Percentiles rank a stretch among this genome's conserved stretches.
phyloP scores from a whole-genome alignment of 371 early-diverging fungal genomes.

The Dichotomocladium elegans region DNA sequence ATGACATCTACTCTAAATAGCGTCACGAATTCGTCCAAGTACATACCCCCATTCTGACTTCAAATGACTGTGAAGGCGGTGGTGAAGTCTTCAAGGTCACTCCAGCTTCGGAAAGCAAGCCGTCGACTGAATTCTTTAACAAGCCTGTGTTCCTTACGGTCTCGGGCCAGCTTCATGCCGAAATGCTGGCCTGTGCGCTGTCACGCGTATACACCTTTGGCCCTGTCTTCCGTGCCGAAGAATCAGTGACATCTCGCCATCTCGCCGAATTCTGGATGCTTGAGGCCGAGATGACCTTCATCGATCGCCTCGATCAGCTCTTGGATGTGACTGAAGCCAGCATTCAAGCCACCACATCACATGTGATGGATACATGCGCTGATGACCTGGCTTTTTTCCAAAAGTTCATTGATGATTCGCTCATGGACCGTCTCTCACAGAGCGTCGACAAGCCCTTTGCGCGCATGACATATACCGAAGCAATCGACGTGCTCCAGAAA shows the following conservation, averaged over 20 bases:
- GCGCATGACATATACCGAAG: conserved; percentile 81
- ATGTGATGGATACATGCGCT: conserved; percentile 43
- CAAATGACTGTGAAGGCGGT: conserved; percentile 93
- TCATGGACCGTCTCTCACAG: conserved; percentile 32
- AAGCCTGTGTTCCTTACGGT: conserved; percentile 81
- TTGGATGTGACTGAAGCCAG: conserved; percentile 58
- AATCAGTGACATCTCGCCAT: conserved; percentile 79
- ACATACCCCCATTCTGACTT: conserved; percentile 83
- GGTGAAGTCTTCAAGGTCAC: conserved; percentile 79
- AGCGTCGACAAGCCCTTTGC: conserved; percentile 55
- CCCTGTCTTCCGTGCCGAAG: conserved; percentile 90
- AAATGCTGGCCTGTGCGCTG: conserved; percentile 71
- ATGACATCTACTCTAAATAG: neutral
- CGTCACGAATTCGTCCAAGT: conserved; percentile 71
- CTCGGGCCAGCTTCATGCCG: conserved; percentile 87
- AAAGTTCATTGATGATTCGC: conserved; percentile 45
- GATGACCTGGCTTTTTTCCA: conserved; percentile 59
- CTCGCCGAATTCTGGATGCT: conserved; percentile 96
- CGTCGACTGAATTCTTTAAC: conserved; percentile 68
- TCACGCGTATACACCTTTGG: conserved; percentile 85
- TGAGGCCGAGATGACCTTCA: conserved; percentile 85
- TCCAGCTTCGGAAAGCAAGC: conserved; percentile 16
- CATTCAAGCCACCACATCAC: conserved; percentile 43
- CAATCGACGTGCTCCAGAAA: conserved; percentile 65
- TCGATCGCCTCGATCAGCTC: conserved; percentile 51